phyloP scores from a whole-genome alignment of 345 rosid genomes.

The Pseudoturritis turrita region DNA sequence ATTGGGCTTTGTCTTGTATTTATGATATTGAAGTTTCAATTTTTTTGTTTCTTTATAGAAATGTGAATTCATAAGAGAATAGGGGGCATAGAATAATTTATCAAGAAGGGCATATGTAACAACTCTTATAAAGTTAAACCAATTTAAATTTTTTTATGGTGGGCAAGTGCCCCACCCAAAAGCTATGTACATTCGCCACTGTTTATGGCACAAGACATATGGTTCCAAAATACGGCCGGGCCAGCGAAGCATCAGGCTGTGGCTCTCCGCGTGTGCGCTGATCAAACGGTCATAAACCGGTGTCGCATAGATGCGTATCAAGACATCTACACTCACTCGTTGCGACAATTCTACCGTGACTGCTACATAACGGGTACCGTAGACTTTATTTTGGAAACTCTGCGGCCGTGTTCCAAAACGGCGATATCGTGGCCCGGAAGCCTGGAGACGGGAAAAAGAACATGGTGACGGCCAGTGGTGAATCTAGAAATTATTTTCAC shows the following conservation, averaged over 20 bases:
- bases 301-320: slow-evolving; percentile 71
- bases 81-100: too few relatives aligned
- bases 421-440: slow-evolving; percentile 55
- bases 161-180: too few relatives aligned
- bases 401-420: slow-evolving; percentile 66
- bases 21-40: too few relatives aligned
- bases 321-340: slow-evolving; percentile 67
- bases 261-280: slow-evolving; percentile 77
- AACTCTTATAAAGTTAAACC: too few relatives aligned
- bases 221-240: slow-evolving; percentile 80
- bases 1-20: too few relatives aligned
- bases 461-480: slow-evolving; percentile 81
- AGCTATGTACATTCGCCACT: too few relatives aligned
- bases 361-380: slow-evolving; percentile 61
- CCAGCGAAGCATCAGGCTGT: slow-evolving; percentile 81
- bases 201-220: slow-evolving; percentile 80
- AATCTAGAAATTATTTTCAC: too few relatives aligned
- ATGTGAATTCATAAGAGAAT: too few relatives aligned
- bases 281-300: slow-evolving; percentile 65
- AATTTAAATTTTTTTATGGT: too few relatives aligned
- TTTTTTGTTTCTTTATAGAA: too few relatives aligned
- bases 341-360: slow-evolving; percentile 75
- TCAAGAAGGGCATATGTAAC: too few relatives aligned
- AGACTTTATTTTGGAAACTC: slow-evolving; percentile 86
- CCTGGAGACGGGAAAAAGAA: slow-evolving; percentile 57